Percentiles rank a stretch among this genome's conserved stretches.
Evolutionary conservation across 106 monocot species (phyloP).

Genomic region (Acorus gramineus): DNA sequence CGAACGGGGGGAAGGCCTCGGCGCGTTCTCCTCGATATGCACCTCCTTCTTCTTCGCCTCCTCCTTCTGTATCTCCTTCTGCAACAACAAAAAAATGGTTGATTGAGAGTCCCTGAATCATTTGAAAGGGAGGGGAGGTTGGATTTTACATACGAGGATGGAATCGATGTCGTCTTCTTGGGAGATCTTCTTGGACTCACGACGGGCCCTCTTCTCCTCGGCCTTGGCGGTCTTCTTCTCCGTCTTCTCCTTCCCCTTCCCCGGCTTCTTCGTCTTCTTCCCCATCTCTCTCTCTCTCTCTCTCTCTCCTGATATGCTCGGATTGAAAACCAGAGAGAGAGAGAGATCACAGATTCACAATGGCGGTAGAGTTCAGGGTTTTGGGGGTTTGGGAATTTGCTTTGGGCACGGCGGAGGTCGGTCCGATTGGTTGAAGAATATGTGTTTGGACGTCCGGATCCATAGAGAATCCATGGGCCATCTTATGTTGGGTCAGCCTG

Average conservation of each 20-base stretch:
- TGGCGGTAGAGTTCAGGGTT: too few species aligned
- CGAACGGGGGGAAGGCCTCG: slow-evolving; percentile 82
- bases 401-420: too few species aligned
- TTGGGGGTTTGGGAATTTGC: too few species aligned
- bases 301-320: slow-evolving; percentile 1
- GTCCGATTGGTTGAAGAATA: too few species aligned
- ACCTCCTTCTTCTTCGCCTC: slow-evolving; percentile 99
- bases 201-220: slow-evolving; percentile 76
- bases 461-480: too few species aligned
- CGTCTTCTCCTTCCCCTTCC: slow-evolving; percentile 97
- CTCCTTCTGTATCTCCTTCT: slow-evolving; percentile 92
- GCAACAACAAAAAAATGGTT: slow-evolving; percentile 8
- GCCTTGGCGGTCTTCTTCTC: slow-evolving; percentile 93
- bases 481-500: too few species aligned
- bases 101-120: not conserved
- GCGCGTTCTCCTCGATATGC: slow-evolving; percentile 85
- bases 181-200: slow-evolving; percentile 80
- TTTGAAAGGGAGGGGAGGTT: not conserved
- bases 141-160: slow-evolving; percentile 52
- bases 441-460: too few species aligned
- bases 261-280: slow-evolving; percentile 93
- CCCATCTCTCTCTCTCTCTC: slow-evolving; percentile 40
- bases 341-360: too few species aligned
- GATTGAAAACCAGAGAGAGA: too few species aligned
- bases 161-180: slow-evolving; percentile 96